Evolutionary conservation across 805 yeast species (phyloP).

Genomic region (Yamadazyma insecticola): DNA sequence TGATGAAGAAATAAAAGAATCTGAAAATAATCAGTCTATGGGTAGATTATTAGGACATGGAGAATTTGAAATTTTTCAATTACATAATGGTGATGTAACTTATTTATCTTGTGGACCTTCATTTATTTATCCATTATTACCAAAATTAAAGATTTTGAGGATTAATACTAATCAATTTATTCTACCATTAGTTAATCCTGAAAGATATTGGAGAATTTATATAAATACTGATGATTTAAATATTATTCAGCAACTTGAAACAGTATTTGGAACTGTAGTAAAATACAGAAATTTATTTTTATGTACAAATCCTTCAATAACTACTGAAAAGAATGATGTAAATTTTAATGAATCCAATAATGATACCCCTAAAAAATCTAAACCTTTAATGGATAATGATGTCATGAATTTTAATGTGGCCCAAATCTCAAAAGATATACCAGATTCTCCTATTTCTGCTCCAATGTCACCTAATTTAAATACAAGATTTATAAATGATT

Average conservation of each 20-base stretch:
- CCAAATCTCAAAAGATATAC: conserved; percentile 24
- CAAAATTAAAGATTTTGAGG: conserved; percentile 55
- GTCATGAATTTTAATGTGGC: conserved; percentile 9
- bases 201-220: conserved; percentile 63
- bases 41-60: conserved; percentile 62
- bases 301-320: conserved; percentile 7
- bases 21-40: conserved; percentile 9
- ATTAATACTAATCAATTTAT: conserved; percentile 46
- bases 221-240: conserved; percentile 27
- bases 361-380: conserved; percentile 1
- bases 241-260: conserved; percentile 24
- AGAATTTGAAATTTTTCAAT: conserved; percentile 52
- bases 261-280: conserved; percentile 37
- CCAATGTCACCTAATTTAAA: conserved; percentile 32
- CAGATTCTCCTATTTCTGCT: conserved; percentile 42
- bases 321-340: background rate
- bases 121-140: conserved; percentile 70
- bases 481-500: conserved; percentile 2
- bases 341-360: background rate
- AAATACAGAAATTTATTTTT: conserved; percentile 33
- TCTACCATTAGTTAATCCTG: conserved; percentile 68
- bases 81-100: conserved; percentile 53
- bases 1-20: conserved; percentile 25
- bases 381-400: conserved; percentile 3
- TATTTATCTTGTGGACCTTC: conserved; percentile 63